A percentile compares a stretch with the other conserved stretches of the same genome.
Conservation (phyloP, 192 early-diverging fungal genomes). For the Cladochytrium replicatum region DNA sequence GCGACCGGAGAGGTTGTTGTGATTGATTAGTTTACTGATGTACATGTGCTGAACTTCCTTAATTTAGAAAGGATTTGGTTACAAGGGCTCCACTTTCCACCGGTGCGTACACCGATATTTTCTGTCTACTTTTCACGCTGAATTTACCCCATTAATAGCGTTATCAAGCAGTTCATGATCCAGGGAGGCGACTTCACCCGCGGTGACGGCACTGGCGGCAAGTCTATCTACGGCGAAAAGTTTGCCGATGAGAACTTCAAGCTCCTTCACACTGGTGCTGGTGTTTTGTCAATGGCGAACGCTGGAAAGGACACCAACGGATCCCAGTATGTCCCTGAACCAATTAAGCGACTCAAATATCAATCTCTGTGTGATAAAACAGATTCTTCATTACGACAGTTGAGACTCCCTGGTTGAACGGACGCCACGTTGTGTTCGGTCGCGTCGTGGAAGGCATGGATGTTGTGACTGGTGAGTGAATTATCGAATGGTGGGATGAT, state of each 20-base stretch:
- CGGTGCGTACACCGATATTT: slow-evolving; percentile 10
- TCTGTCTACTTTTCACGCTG: not conserved
- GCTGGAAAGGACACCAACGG: slow-evolving; percentile 78
- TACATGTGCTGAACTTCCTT: slow-evolving; percentile 3
- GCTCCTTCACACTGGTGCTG: slow-evolving; percentile 54
- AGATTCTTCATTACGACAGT: slow-evolving; percentile 47
- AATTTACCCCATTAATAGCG: slow-evolving; percentile 26
- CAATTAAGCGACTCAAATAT: not conserved
- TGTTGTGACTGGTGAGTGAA: slow-evolving; percentile 22
- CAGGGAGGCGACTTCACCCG: slow-evolving; percentile 80
- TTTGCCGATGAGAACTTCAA: slow-evolving; percentile 96
- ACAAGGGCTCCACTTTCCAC: slow-evolving; percentile 81
- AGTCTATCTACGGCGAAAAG: slow-evolving; percentile 70
- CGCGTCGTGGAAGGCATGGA: slow-evolving; percentile 46
- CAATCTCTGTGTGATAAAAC: not conserved
- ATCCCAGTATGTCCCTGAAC: slow-evolving; percentile 62
- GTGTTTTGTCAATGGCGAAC: slow-evolving; percentile 90
- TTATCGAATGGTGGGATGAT: slow-evolving; percentile 1
- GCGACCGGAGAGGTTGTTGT: slow-evolving; percentile 25
- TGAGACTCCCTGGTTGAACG: slow-evolving; percentile 42
- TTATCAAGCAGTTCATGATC: slow-evolving; percentile 73
- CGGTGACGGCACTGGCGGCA: slow-evolving; percentile 70
- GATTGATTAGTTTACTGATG: not conserved
- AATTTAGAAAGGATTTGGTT: slow-evolving; percentile 77
- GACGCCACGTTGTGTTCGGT: slow-evolving; percentile 51